Base-by-base conservation (phyloP, 257 asterid species). In the Jaltomata sinuosa region DNA sequence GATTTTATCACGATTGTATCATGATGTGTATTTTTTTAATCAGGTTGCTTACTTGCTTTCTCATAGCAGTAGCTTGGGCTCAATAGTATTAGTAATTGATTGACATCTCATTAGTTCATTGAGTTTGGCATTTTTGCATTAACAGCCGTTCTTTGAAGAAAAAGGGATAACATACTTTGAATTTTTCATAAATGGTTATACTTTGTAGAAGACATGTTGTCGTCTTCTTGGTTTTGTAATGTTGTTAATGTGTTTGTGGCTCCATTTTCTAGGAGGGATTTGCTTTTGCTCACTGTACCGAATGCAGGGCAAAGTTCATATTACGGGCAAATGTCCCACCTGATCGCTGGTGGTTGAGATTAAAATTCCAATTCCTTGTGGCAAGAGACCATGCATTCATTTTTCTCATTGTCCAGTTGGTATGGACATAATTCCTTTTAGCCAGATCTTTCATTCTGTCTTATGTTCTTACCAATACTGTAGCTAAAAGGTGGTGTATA, bases 201-300 rank as follows among this genome's bases (percentile, higher is more conserved):
- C 69, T n/a, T 32, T 53, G 15, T 79, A 50, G 5, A 45, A 47
- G 36, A 47, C 16, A 1, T 31, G 71, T 31, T 61, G 47, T 36
- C 31, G 22, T 74, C 80, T 74, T 74, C 57, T 45, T 45, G 54
- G 34, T 22, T 21, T 32, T 65, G 47, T 72, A 81, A 22, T 55
- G 64, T 21, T 59, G 40, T 34, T 82, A 52, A 47, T 61, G 80
- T 59, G 25, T 32, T 61, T 87, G 83, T 27, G 72, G 38, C 47
- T 90, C 84, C 85, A 64, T 87, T 82, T 84, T 90, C 72, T 93
- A 96, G 99, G 99, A 97, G 90, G 99, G 99, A 80, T 97, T 97
- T 91, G 99, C 99, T 89, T 97, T 97, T 92, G 94, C 99, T 86
- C 98, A 97, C 87, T 97, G 99, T 89, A 95, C 99, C 84, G 98